Conservation (phyloP, 805 yeast genomes). For the Wickerhamomyces alni region DNA sequence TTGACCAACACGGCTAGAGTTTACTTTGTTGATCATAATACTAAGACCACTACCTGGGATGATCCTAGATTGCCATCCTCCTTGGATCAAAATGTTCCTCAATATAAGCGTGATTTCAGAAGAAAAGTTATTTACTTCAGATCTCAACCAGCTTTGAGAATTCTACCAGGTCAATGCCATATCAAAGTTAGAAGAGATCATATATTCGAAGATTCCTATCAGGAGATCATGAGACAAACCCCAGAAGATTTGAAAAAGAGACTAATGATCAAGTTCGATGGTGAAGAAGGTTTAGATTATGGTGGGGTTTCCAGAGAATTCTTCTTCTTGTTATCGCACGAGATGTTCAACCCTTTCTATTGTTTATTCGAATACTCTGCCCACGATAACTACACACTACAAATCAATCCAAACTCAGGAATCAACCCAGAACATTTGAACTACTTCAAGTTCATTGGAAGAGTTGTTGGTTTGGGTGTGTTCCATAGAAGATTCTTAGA, state of each 20-base stretch:
- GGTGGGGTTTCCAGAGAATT: conserved; percentile 99
- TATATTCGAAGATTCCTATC: conserved; percentile 95
- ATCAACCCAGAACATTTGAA: conserved; percentile 97
- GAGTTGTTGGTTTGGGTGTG: conserved; percentile 96
- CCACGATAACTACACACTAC: conserved; percentile 95
- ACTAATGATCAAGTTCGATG: conserved; percentile 96
- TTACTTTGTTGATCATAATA: conserved; percentile 97
- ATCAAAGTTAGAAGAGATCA: conserved; percentile 95
- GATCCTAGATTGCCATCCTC: conserved; percentile 98
- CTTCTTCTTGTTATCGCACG: conserved; percentile 93
- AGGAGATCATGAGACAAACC: conserved; percentile 97
- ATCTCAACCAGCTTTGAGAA: conserved; percentile 96
- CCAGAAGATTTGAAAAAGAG: conserved; percentile 98
- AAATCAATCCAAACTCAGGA: conserved; percentile 95
- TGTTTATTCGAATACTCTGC: conserved; percentile 97
- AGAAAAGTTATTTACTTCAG: conserved; percentile 96
- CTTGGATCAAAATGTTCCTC: conserved; percentile 96
- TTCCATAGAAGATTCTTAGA: conserved; percentile 97
- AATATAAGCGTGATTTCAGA: conserved; percentile 97
- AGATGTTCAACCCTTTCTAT: conserved; percentile 97
- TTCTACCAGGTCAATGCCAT: conserved; percentile 97
- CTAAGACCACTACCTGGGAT: conserved; percentile 99
- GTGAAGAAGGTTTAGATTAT: conserved; percentile 98
- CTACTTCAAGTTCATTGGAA: conserved; percentile 96
- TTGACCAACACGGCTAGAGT: conserved; percentile 97